A percentile compares a stretch with the other conserved stretches of the same genome.
Conservation (phyloP, 2,329 filamentous ascomycete genomes). For the Monosporascus cannonballus region DNA sequence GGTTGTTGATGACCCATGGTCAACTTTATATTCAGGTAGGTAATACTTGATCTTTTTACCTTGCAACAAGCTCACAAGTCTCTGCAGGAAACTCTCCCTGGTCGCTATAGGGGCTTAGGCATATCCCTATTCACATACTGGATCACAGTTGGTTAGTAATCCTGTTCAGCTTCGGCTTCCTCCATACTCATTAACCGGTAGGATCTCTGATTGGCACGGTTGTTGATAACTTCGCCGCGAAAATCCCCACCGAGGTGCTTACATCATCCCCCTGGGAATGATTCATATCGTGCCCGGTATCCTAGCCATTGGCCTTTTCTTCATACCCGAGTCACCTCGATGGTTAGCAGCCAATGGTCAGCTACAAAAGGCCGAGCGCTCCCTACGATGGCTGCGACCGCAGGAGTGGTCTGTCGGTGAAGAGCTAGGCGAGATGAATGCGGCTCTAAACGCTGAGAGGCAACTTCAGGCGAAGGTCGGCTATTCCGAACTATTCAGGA, state of each 20-base stretch:
- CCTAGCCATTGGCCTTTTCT: conserved; percentile 29
- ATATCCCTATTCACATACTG: conserved; percentile 42
- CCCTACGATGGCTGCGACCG: conserved; percentile 28
- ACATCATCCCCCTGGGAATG: conserved; percentile 22
- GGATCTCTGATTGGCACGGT: conserved; percentile 43
- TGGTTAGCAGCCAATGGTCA: conserved; percentile 32
- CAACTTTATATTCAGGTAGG: conserved; percentile 18
- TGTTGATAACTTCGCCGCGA: conserved; percentile 41
- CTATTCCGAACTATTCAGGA: conserved; percentile 41
- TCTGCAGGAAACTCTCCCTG: conserved; percentile 37
- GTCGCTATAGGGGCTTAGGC: conserved; percentile 39
- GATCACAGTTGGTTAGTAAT: conserved; percentile 37
- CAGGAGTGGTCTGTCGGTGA: conserved; percentile 21
- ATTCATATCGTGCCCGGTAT: conserved; percentile 29
- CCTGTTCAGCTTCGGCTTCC: conserved; percentile 11
- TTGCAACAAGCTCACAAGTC: not conserved
- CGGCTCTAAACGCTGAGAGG: conserved; percentile 29
- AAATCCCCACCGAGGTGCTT: conserved; percentile 16
- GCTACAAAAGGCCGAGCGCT: conserved; percentile 23
- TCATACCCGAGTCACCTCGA: conserved; percentile 35
- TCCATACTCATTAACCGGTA: conserved; percentile 17
- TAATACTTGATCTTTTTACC: not conserved
- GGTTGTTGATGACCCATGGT: conserved; percentile 32
- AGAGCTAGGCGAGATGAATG: conserved; percentile 32
- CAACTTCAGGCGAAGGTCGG: conserved; percentile 25